Base-by-base conservation (phyloP, 2,329 filamentous ascomycete genomes). In the Tolypocladium sp. region DNA sequence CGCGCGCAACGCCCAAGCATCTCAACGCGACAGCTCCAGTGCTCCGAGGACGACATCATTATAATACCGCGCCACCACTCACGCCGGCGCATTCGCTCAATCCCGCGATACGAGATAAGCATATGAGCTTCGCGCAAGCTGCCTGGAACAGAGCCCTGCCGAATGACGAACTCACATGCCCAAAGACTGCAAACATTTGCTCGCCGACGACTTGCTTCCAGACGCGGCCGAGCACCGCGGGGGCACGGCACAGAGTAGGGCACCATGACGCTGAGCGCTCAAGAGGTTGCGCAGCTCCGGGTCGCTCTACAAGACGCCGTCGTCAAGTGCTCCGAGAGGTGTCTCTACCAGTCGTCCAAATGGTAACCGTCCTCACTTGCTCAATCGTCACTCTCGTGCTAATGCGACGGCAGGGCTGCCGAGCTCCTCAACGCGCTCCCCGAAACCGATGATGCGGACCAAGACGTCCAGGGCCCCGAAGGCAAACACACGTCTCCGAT, bases 301-400 rank as follows among this genome's bases (percentile, higher is more conserved):
- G 82, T 81, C 42, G 85, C 90, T 40, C 81, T 97, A 51, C 91
- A 96, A 71, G 88, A 92, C 68, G 91, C 93, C 37, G 88, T 94
- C 3, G 82, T 94, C 30, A 92, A 92, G 70, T 97, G 92, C 76
- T 96, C 92, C 1, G 94, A 99, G 71, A 82, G 94, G 72, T 96
- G 94, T 73, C 82, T 99, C 15, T 97, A 97, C 70, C 92, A 97
- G 68, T 94, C 93, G 8, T 88, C 94, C 35, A 97, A 97, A 85
- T 99, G 94, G 94, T 96, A 51, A 0, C 33, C 13, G 46, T 9
- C 35, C n/a, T 15, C 3, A 46, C 17, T 27, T 42, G n/a, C 49
- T 33, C 22, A 17, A 35, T 12, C 12, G 3, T 40, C 27, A 25
- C 35, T 10, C 33, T 15, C 17, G 25, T 52, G 58, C 60, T 62